Evolutionary conservation across 208 protist genomes (phyloP).

Genomic region (Trypanosoma melophagium): DNA sequence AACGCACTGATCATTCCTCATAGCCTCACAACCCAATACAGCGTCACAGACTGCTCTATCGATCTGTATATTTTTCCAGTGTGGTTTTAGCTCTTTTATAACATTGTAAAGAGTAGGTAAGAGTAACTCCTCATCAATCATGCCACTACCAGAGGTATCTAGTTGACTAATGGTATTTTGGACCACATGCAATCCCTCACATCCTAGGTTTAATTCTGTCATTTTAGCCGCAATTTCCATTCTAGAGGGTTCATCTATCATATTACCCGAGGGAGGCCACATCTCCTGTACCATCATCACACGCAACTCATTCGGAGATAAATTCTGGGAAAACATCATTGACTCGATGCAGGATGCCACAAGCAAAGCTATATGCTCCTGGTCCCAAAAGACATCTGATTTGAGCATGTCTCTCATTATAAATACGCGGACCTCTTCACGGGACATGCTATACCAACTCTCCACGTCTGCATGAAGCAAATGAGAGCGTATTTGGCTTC

Average conservation of each 20-base stretch:
- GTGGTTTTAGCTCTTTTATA: not conserved
- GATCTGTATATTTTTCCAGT: constrained; percentile 2
- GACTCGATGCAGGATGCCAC: constrained; percentile 2
- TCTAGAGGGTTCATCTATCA: not conserved
- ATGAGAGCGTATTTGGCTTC: constrained; percentile 4
- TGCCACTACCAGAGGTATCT: not conserved
- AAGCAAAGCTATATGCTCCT: constrained; percentile 4
- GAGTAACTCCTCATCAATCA: constrained; percentile 1
- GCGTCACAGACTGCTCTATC: constrained; percentile 3
- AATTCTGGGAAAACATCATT: not conserved
- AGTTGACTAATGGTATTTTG: not conserved
- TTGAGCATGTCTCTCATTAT: not conserved
- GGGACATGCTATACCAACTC: not conserved
- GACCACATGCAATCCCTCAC: constrained; percentile 6
- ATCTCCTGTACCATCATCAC: constrained; percentile 4
- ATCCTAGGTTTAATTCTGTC: constrained; percentile 7
- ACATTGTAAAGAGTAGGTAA: constrained; percentile 2
- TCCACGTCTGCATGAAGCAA: not conserved
- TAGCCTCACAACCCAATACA: constrained; percentile 4
- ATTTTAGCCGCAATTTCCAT: constrained; percentile 2
- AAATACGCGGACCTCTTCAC: not conserved
- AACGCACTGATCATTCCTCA: not conserved
- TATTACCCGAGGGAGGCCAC: constrained; percentile 2
- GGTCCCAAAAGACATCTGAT: constrained; percentile 13
- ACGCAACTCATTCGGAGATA: constrained; percentile 3